Conservation (phyloP, 2,329 filamentous ascomycete species). For the Nigrospora oryzae region DNA sequence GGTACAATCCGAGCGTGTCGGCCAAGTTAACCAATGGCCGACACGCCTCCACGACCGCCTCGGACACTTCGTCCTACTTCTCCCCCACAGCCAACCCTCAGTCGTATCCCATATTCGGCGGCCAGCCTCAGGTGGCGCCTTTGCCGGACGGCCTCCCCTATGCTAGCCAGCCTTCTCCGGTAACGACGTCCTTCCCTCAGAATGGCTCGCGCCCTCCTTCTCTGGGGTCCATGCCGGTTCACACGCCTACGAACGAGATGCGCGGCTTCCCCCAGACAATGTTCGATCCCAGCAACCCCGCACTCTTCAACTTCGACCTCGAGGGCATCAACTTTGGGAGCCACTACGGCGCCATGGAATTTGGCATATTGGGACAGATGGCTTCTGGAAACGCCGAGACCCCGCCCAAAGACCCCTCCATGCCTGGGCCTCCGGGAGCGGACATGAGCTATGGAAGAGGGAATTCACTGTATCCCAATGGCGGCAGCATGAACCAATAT, state of each 20-base stretch:
- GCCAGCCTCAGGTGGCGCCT: slow-evolving; percentile 32
- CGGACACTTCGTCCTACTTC: slow-evolving; percentile 40
- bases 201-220: slow-evolving; percentile 35
- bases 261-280: slow-evolving; percentile 45
- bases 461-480: slow-evolving; percentile 41
- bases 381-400: slow-evolving; percentile 81
- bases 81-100: slow-evolving; percentile 34
- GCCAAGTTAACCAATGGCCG: slow-evolving; percentile 36
- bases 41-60: slow-evolving; percentile 35
- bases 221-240: slow-evolving; percentile 38
- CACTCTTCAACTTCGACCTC: slow-evolving; percentile 91
- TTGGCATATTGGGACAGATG: slow-evolving; percentile 95
- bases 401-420: slow-evolving; percentile 54
- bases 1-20: slow-evolving; percentile 51
- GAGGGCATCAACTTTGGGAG: slow-evolving; percentile 93
- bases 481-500: slow-evolving; percentile 31
- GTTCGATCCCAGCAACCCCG: slow-evolving; percentile 87
- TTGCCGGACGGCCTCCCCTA: slow-evolving; percentile 46
- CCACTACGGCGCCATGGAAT: slow-evolving; percentile 91
- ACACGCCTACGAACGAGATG: slow-evolving; percentile 41
- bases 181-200: slow-evolving; percentile 63
- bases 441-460: slow-evolving; percentile 31
- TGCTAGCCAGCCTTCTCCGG: slow-evolving; percentile 61
- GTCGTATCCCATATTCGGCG: slow-evolving; percentile 41
- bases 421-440: slow-evolving; percentile 28